Base-by-base conservation (phyloP, 2,329 filamentous ascomycete species). In the Fusarium nelsonii region DNA sequence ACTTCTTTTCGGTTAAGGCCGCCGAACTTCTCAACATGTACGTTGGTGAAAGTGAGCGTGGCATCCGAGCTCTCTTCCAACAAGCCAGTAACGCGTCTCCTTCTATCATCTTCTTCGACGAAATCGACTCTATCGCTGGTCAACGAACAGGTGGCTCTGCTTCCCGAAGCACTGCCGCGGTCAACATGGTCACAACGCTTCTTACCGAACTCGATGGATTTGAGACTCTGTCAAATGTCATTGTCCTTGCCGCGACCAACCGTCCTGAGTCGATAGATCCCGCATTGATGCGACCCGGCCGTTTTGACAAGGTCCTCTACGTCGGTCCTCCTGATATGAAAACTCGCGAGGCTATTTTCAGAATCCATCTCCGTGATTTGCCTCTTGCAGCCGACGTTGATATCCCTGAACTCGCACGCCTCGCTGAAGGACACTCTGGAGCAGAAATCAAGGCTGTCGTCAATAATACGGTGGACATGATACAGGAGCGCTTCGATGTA, bases 171-270 rank as follows among this genome's bases (percentile, higher is more conserved):
- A 75, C 74, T 37, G 80, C 81, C 23, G 88, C 90, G 2, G 85
- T 97, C 48, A 96, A 97, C 76, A 92, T 97, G 44, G 87, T 97
- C 15, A 94, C 94, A 1, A 97, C 94, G 3, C 82, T 98, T 30
- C 86, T 98, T 7, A 97, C 94, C 63, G 95, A 97, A 77, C 97
- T 98, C 91, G 95, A 97, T 76, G 95, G 95, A 46, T 97, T 97
- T 71, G 93, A 97, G 78, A 85, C 90, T 39, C 84, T 97, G 20
- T 90, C 90, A 56, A 92, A 92, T 59, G 94, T 98, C 1, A 87
- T 97, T 62, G 91, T 97, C 15, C 87, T 98, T 18, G 95, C 93
- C 0, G 95, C 95, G 4, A 98, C 95, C 0, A 98, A 98, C 80
- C 89, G 93, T 54, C 95, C 95, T 0, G 92, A 97, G 74, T 86